These are phyloP conservation scores for Gracilaria gracilis DNA, from an alignment of 23 red algal species.

Conservation along the genomic window DNA sequence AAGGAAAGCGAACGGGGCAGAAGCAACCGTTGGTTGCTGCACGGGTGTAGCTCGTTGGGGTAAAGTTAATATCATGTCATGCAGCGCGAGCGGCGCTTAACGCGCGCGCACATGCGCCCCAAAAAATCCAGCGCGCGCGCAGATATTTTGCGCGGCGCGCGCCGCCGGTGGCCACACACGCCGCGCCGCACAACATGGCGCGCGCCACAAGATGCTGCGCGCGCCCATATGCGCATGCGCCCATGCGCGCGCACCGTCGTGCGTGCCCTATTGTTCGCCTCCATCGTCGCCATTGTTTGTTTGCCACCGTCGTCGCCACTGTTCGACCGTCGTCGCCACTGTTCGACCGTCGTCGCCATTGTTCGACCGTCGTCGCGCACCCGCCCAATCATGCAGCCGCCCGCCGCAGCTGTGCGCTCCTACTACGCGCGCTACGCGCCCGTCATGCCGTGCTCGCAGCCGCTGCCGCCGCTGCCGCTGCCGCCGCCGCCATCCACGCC, in stretches of 20 bases:
- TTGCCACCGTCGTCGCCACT: neutral
- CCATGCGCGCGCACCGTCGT: neutral
- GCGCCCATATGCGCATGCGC: no score
- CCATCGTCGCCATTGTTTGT: neutral
- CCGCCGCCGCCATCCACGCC: slow-evolving; percentile 7
- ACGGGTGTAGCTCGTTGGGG: no score
- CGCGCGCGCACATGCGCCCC: neutral
- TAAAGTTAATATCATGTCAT: no score
- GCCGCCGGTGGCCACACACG: neutral
- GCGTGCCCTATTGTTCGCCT: neutral
- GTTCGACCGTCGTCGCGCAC: neutral
- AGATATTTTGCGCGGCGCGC: neutral
- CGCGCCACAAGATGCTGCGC: no score
- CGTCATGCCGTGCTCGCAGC: neutral
- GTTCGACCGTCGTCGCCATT: neutral
- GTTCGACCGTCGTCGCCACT: neutral
- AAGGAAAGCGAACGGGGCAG: no score
- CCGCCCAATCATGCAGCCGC: neutral
- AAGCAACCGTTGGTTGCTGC: no score
- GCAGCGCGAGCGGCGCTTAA: neutral
- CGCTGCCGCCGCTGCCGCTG: neutral
- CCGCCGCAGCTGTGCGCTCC: neutral
- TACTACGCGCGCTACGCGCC: neutral
- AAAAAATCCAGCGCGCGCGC: neutral
- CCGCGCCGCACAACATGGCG: neutral